phyloP scores from a whole-genome alignment of 1,284 basidiomycete species.

The Ceratorhiza oryzae-sativae region DNA sequence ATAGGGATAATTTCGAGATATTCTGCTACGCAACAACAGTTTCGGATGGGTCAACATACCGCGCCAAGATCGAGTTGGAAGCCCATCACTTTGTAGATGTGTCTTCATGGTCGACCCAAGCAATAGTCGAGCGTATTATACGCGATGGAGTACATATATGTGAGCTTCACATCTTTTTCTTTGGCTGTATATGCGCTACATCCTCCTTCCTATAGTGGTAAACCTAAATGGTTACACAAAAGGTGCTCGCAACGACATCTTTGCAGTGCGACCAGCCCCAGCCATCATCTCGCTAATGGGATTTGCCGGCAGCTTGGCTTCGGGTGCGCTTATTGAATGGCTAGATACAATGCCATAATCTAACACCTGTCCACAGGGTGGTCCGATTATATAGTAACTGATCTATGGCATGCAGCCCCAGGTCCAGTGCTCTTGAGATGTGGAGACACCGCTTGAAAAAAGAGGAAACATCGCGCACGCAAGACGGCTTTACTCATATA shows the following conservation, averaged over 20 bases:
- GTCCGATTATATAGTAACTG: conserved; percentile 69
- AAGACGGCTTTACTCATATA: conserved; percentile 42
- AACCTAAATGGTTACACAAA: conserved; percentile 72
- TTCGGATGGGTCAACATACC: conserved; percentile 61
- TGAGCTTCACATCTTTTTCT: conserved; percentile 43
- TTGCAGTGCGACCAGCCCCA: conserved; percentile 65
- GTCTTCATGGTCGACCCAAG: conserved; percentile 56
- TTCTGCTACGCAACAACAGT: conserved; percentile 64
- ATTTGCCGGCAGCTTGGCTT: conserved; percentile 64
- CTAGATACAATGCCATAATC: neutral
- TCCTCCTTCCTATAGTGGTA: conserved; percentile 51
- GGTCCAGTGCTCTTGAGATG: conserved; percentile 54
- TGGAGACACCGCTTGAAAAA: conserved; percentile 49
- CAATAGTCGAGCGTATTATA: conserved; percentile 57
- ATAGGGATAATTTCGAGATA: conserved; percentile 57
- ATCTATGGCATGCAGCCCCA: conserved; percentile 61
- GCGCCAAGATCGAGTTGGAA: conserved; percentile 60
- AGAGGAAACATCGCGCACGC: conserved; percentile 39
- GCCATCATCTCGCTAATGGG: conserved; percentile 68
- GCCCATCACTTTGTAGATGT: conserved; percentile 61
- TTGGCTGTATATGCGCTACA: conserved; percentile 52
- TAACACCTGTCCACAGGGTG: conserved; percentile 52
- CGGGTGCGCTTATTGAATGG: conserved; percentile 49
- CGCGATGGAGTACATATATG: conserved; percentile 63
- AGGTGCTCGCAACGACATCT: conserved; percentile 68